These are phyloP conservation scores for Cyclocybe cylindracea DNA, from an alignment of 768 basidiomycete species.

Conservation along the genomic window DNA sequence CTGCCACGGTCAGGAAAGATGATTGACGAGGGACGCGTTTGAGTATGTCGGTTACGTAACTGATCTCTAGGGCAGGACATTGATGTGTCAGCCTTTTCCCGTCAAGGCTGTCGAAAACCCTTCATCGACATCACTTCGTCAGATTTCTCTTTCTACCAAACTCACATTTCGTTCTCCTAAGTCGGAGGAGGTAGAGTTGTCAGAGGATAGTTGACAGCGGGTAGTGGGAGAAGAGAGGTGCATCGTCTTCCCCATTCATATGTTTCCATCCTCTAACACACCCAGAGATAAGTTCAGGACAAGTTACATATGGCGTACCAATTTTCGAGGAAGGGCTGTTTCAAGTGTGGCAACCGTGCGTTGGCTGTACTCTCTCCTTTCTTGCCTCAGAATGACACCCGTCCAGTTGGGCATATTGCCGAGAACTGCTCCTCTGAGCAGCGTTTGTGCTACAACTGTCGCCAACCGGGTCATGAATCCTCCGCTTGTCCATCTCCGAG, in stretches of 20 bases:
- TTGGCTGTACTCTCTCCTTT: conserved; percentile 23
- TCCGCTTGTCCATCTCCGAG: conserved; percentile 85
- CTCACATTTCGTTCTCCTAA: conserved; percentile 45
- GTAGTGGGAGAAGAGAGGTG: conserved; percentile 78
- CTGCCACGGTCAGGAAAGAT: conserved; percentile 1
- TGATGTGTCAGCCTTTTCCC: conserved; percentile 12
- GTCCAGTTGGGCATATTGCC: conserved; percentile 86
- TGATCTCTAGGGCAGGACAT: conserved; percentile 28
- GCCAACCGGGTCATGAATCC: conserved; percentile 92
- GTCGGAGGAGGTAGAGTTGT: conserved; percentile 69
- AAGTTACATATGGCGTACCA: conserved; percentile 66
- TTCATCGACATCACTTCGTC: conserved; percentile 18
- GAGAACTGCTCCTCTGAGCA: conserved; percentile 89
- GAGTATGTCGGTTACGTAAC: neutral
- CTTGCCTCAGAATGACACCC: conserved; percentile 11
- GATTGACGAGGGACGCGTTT: neutral
- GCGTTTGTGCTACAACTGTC: conserved; percentile 93
- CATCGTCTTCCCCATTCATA: conserved; percentile 12
- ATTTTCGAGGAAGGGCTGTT: conserved; percentile 86
- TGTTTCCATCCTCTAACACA: conserved; percentile 1
- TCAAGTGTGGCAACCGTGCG: conserved; percentile 92
- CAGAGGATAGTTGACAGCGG: conserved; percentile 50
- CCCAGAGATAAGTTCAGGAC: no score
- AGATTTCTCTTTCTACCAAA: conserved; percentile 39
- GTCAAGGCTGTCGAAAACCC: conserved; percentile 12